Conservation (phyloP, 2,329 filamentous ascomycete genomes). For the Sporothrix protearum region DNA sequence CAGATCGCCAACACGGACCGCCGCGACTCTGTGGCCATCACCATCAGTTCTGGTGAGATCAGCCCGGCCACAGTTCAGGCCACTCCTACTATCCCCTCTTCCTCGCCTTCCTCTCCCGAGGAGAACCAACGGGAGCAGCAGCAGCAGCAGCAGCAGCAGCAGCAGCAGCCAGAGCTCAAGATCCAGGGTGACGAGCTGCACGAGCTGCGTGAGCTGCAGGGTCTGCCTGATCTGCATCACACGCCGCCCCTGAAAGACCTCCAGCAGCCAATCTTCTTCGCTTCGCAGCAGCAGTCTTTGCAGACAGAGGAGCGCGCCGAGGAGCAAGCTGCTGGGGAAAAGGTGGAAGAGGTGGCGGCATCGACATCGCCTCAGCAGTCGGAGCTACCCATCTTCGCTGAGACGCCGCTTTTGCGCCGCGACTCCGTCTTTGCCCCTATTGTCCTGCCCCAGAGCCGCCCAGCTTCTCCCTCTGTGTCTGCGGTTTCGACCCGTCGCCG, state of each 20-base stretch:
- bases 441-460: conserved; percentile 13
- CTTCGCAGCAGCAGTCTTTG: neutral
- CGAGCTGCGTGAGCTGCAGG: conserved; percentile 21
- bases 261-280: conserved; percentile 6
- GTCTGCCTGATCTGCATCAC: conserved; percentile 16
- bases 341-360: neutral
- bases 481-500: conserved; percentile 26
- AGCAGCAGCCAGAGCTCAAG: conserved; percentile 23
- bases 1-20: conserved; percentile 8
- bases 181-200: conserved; percentile 23
- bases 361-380: neutral
- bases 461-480: conserved; percentile 12
- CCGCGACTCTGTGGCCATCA: conserved; percentile 10
- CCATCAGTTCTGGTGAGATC: conserved; percentile 25
- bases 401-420: conserved; percentile 10
- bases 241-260: conserved; percentile 17
- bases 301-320: neutral
- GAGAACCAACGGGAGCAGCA: neutral
- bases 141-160: neutral
- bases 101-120: conserved; percentile 16
- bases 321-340: neutral
- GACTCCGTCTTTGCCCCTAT: conserved; percentile 15
- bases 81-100: conserved; percentile 6
- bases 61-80: conserved; percentile 23
- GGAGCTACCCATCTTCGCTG: neutral